Evolutionary conservation across 768 basidiomycete species (phyloP), one percentile per base, ranked within the genome.

Genomic region (Xerocomus spinulosus): DNA sequence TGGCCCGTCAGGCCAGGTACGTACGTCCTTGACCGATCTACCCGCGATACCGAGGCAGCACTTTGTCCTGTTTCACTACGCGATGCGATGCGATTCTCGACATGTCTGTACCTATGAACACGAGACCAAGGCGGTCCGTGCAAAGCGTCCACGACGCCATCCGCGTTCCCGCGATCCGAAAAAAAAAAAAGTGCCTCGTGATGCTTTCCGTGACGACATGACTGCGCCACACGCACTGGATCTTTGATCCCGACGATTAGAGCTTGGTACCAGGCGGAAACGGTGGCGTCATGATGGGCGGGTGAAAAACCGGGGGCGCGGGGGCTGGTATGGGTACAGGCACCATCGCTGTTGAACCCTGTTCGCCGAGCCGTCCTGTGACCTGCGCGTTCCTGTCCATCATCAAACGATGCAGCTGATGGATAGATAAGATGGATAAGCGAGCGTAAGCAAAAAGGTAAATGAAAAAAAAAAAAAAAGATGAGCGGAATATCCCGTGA

Each of bases 361-460:
- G 37, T 32, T 68, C 69, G n/a, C 58, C 57, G 30, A 64, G 57
- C 28, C 77, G 68, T 40, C 78, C 77, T 23, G 75, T 78, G 42
- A 78, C 68, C 53, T 77, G 77, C 14, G 77, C 77, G 66, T 83
- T 85, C 49, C 83, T 73, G 34, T 87, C 84, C 81, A 86, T 81
- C 83, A 88, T 83, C 51, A 88, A 77, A 39, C 77, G 74, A 57
- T 87, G 85, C 44, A 82, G 63, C 79, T 82, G 58, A 48, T 46
- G 35, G 30, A 45, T 36, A 26, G 49, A 53, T 53, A 47, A 56
- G 44, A 35, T 36, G 41, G 49, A 53, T 56, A 43, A 56, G 49
- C 55, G 43, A 28, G 42, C 4, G 47, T 34, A 41, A 51, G 45
- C 41, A 29, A 28, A 28, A 10, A 28, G 26, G 44, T 49, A 46